A percentile compares a stretch with the other conserved stretches of the same genome.
These are phyloP conservation scores for Metschnikowia lochheadii DNA, from an alignment of 805 yeast species.

Conservation along the genomic window DNA sequence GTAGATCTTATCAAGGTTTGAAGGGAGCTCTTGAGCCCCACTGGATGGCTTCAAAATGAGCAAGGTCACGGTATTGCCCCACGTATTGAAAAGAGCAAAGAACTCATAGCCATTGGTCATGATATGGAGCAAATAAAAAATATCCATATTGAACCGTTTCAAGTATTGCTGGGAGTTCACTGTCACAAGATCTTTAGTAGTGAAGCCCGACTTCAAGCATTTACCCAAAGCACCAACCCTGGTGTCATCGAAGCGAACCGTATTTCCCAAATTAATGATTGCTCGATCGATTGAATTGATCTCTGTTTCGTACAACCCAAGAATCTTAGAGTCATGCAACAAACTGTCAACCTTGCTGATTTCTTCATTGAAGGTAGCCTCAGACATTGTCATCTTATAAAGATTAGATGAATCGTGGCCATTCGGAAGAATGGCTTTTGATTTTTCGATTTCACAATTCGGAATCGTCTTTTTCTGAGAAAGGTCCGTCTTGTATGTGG, in stretches of 20 bases:
- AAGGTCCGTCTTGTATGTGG: conserved; percentile 54
- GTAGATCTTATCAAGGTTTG: conserved; percentile 52
- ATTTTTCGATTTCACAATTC: conserved; percentile 54
- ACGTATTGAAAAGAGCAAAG: conserved; percentile 61
- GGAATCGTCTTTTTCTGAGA: conserved; percentile 40
- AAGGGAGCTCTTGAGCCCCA: conserved; percentile 61
- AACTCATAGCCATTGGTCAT: conserved; percentile 73
- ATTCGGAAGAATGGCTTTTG: conserved; percentile 64
- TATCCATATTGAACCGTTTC: conserved; percentile 49
- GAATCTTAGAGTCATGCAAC: conserved; percentile 55
- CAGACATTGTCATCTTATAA: conserved; percentile 67
- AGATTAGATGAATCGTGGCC: conserved; percentile 53
- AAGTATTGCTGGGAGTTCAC: conserved; percentile 52
- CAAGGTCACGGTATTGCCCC: conserved; percentile 49
- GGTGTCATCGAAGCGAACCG: conserved; percentile 64
- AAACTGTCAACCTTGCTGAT: conserved; percentile 54
- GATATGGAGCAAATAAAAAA: conserved; percentile 65
- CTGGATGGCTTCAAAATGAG: conserved; percentile 66
- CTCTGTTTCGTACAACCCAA: conserved; percentile 74
- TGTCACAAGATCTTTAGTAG: conserved; percentile 50
- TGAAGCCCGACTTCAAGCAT: conserved; percentile 84
- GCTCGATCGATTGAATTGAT: conserved; percentile 67
- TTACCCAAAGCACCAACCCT: conserved; percentile 80
- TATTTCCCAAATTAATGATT: conserved; percentile 71
- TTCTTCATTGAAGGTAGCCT: conserved; percentile 55